Evolutionary conservation across 257 asterid genomes (phyloP).

Genomic region (Orobanche coerulescens): DNA sequence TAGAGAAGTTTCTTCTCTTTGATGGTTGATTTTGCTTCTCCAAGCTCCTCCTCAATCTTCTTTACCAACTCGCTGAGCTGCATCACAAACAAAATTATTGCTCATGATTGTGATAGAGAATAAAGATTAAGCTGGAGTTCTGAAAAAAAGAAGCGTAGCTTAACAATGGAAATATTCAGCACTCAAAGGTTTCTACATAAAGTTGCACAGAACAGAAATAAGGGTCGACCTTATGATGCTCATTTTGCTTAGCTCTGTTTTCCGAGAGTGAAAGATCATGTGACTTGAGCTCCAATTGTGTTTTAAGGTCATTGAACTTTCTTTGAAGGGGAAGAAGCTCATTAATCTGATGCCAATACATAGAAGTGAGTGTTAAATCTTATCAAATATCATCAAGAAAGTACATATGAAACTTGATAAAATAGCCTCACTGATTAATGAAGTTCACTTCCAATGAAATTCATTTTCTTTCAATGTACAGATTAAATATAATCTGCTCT

Average conservation of each 20-base stretch:
- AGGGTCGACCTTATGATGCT: conserved; percentile 86
- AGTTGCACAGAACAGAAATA: conserved; percentile 12
- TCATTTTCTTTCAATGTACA: no score
- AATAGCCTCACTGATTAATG: neutral
- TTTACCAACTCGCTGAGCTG: conserved; percentile 84
- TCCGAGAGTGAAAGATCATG: conserved; percentile 80
- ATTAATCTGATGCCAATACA: conserved; percentile 50
- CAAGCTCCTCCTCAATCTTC: conserved; percentile 70
- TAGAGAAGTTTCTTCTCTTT: conserved; percentile 55
- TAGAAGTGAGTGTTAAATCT: conserved; percentile 11
- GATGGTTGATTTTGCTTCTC: conserved; percentile 53
- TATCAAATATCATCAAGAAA: neutral
- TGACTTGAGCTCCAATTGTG: conserved; percentile 79
- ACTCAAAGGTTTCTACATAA: neutral
- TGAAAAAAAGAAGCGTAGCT: conserved; percentile 1
- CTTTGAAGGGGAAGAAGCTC: conserved; percentile 84
- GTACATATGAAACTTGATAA: neutral
- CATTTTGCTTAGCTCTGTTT: conserved; percentile 87
- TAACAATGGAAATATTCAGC: conserved; percentile 15
- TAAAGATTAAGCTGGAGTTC: conserved; percentile 5
- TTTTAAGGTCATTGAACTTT: conserved; percentile 71
- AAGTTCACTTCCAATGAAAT: neutral
- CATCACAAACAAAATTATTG: conserved; percentile 23
- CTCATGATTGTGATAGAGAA: conserved; percentile 4
- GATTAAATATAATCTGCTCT: no score